Percentiles rank a stretch among this genome's conserved stretches.
Evolutionary conservation across 768 basidiomycete species (phyloP).

Genomic region (Naematelia aurantialba): DNA sequence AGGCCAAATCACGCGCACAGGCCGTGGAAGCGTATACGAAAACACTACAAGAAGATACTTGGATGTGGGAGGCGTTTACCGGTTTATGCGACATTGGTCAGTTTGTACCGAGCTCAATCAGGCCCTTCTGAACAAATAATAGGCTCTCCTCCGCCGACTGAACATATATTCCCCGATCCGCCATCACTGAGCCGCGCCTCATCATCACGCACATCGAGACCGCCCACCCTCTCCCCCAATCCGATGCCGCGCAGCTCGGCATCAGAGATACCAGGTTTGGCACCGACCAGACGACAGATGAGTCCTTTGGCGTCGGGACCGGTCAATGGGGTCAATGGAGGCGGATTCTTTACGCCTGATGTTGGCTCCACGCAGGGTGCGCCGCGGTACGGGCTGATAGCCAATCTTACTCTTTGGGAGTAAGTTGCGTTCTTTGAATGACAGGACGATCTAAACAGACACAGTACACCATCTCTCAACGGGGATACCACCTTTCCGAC

Average conservation of each 20-base stretch:
- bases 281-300: constrained; percentile 24
- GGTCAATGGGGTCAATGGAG: too few species aligned
- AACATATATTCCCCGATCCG: constrained; percentile 35
- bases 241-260: constrained; percentile 43
- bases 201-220: constrained; percentile 22
- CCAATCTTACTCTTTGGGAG: constrained; percentile 24
- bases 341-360: constrained; percentile 40
- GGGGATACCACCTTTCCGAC: constrained; percentile 35
- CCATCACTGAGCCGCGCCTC: constrained; percentile 17
- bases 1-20: constrained; percentile 30
- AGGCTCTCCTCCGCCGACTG: constrained; percentile 24
- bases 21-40: constrained; percentile 34
- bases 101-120: neutral
- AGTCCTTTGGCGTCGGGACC: constrained; percentile 13
- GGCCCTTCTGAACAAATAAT: neutral
- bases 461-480: constrained; percentile 28
- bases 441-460: neutral
- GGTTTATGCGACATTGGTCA: constrained; percentile 48
- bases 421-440: too few species aligned
- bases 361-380: constrained; percentile 17
- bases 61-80: constrained; percentile 49
- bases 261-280: constrained; percentile 32
- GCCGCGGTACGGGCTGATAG: constrained; percentile 23
- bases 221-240: constrained; percentile 32
- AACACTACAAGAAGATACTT: constrained; percentile 41